A percentile compares a stretch with the other conserved stretches of the same genome.
Evolutionary conservation across 805 yeast genomes (phyloP).

Genomic region (Saturnispora ahearnii): DNA sequence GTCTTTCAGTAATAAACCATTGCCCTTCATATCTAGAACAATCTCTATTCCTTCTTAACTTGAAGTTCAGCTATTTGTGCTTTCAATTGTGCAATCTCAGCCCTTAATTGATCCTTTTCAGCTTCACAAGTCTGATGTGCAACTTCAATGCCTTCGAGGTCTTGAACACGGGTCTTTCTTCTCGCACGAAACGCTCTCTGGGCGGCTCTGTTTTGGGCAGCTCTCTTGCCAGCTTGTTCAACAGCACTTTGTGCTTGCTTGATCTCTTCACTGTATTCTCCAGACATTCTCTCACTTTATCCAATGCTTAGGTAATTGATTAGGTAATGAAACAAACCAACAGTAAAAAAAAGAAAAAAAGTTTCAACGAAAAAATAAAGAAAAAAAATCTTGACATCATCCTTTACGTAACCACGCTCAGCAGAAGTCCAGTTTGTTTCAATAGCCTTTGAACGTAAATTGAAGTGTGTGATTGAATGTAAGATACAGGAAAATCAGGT

Average conservation of each 20-base stretch:
- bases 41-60: slow-evolving; percentile 29
- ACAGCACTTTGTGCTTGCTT: slow-evolving; percentile 5
- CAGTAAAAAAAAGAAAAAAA: neutral
- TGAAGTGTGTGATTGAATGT: neutral
- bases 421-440: neutral
- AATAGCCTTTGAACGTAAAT: neutral
- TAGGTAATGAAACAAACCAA: slow-evolving; percentile 3
- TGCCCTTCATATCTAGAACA: neutral
- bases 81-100: slow-evolving; percentile 63
- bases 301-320: neutral
- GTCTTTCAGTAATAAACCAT: no score
- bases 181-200: slow-evolving; percentile 87
- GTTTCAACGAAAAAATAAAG: neutral
- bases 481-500: neutral
- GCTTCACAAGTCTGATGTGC: slow-evolving; percentile 55
- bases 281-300: neutral
- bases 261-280: slow-evolving; percentile 6
- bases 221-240: slow-evolving; percentile 49
- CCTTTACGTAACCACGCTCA: neutral
- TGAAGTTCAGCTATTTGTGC: slow-evolving; percentile 67
- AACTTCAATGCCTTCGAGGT: slow-evolving; percentile 61
- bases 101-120: slow-evolving; percentile 55
- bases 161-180: slow-evolving; percentile 72
- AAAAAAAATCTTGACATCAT: neutral
- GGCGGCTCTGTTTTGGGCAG: slow-evolving; percentile 86